Evolutionary conservation across 2,329 filamentous ascomycete genomes (phyloP).

Genomic region (Talaromyces sp.): DNA sequence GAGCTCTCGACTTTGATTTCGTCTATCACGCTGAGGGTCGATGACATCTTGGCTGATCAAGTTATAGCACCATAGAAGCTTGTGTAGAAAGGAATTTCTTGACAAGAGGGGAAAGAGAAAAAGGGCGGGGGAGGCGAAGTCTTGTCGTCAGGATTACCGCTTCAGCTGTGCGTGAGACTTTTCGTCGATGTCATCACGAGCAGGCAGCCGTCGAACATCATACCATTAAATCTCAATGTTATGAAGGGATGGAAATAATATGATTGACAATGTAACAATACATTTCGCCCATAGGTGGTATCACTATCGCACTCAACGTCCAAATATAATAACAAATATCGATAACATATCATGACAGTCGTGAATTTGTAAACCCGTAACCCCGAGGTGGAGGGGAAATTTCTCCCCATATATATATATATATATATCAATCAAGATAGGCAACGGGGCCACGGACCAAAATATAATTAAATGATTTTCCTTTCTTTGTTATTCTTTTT

Average conservation of each 20-base stretch:
- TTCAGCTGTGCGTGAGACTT: neutral
- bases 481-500: neutral
- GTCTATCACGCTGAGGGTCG: too few relatives aligned
- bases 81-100: neutral
- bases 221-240: too few relatives aligned
- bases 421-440: neutral
- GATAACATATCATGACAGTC: neutral
- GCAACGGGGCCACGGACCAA: neutral
- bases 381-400: neutral
- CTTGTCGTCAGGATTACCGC: conserved; percentile 10
- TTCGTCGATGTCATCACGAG: neutral
- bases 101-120: neutral
- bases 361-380: neutral
- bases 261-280: neutral
- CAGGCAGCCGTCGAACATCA: neutral
- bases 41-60: neutral
- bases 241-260: neutral
- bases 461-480: neutral
- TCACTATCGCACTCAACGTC: neutral
- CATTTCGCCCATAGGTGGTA: neutral
- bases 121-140: neutral
- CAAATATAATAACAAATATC: neutral
- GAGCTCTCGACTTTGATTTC: too few relatives aligned
- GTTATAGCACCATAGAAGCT: neutral
- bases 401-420: neutral